These are phyloP conservation scores for Typha latifolia DNA, from an alignment of 176 grass and related monocot genomes.

Conservation along the genomic window DNA sequence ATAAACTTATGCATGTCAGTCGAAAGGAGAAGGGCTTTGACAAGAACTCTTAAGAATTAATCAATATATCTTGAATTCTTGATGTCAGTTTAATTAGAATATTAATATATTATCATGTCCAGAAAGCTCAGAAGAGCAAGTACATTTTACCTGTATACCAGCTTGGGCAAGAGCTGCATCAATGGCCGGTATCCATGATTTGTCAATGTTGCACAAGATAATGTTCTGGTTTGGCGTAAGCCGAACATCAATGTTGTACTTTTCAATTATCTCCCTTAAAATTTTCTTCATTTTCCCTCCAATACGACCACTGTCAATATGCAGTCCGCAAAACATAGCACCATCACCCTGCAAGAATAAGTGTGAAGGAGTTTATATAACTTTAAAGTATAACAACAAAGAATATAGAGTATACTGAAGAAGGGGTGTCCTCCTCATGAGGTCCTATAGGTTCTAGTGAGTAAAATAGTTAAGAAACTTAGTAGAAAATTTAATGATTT, in stretches of 20 bases:
- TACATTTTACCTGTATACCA: constrained; percentile 70
- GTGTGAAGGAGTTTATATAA: constrained; percentile 11
- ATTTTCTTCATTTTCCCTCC: constrained; percentile 70
- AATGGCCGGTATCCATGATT: constrained; percentile 59
- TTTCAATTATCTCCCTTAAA: constrained; percentile 90
- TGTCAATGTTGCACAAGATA: constrained; percentile 75
- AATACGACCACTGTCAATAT: constrained; percentile 95
- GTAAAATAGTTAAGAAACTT: too few species aligned
- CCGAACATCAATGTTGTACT: constrained; percentile 67
- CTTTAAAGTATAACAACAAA: neutral
- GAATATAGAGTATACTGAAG: neutral
- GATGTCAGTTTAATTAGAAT: too few species aligned
- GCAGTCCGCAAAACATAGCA: constrained; percentile 77
- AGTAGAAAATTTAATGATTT: neutral
- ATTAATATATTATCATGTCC: too few species aligned
- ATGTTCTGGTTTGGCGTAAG: constrained; percentile 97
- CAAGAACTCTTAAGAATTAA: too few species aligned
- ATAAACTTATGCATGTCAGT: neutral
- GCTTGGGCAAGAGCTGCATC: constrained; percentile 62
- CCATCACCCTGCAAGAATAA: constrained; percentile 64
- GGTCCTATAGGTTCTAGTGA: too few species aligned
- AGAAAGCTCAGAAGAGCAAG: neutral
- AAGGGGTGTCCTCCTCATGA: neutral
- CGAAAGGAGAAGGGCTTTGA: neutral
- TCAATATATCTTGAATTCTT: too few species aligned